Evolutionary conservation across 1,139 yeast species (phyloP).

Genomic region (Meyerozyma sp.): DNA sequence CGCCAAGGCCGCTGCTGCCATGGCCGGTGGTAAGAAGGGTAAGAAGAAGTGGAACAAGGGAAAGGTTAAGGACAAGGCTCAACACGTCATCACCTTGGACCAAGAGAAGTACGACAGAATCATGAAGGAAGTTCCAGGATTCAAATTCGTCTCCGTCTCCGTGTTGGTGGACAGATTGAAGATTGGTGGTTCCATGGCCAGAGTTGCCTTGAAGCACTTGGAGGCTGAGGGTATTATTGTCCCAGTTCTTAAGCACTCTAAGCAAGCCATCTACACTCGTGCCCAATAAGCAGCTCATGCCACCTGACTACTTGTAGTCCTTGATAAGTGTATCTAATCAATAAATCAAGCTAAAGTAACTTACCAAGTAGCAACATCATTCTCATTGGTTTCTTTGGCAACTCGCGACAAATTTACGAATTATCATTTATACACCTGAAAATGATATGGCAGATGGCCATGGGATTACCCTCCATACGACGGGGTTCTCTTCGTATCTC

Average conservation of each 20-base stretch:
- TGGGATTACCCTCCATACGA: not conserved
- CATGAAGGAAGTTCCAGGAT: conserved; percentile 98
- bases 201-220: conserved; percentile 95
- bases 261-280: conserved; percentile 94
- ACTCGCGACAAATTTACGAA: not conserved
- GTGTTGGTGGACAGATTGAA: conserved; percentile 98
- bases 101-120: conserved; percentile 99
- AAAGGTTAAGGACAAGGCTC: conserved; percentile 99
- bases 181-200: conserved; percentile 98
- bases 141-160: conserved; percentile 96
- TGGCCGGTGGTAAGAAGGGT: conserved; percentile 99
- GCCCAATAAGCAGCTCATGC: conserved; percentile 32
- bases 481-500: not conserved
- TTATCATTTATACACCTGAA: too few species aligned
- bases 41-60: conserved; percentile 99
- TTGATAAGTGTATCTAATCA: not conserved
- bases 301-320: conserved; percentile 1
- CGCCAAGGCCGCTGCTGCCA: conserved; percentile 99
- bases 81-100: conserved; percentile 94
- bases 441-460: too few species aligned
- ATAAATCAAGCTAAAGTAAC: not conserved
- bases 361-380: not conserved
- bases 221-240: conserved; percentile 93
- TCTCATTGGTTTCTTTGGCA: not conserved
- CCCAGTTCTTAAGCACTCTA: conserved; percentile 92